These are phyloP conservation scores for Cytidiella melzeri DNA, from an alignment of 768 basidiomycete genomes.

Conservation along the genomic window DNA sequence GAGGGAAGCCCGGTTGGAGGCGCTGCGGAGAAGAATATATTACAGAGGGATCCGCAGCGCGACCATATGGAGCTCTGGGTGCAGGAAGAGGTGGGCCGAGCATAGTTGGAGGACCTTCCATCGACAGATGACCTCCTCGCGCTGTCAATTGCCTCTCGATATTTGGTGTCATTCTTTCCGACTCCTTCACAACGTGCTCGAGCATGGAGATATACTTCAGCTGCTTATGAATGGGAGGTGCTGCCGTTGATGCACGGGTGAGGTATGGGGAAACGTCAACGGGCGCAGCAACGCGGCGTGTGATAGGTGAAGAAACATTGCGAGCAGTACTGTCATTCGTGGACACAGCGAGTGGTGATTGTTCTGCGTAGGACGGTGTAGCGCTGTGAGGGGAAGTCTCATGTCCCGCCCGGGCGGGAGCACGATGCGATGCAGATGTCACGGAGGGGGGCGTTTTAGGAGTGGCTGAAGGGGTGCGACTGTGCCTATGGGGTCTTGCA, in stretches of 20 bases:
- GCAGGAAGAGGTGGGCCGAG: conserved; percentile 3
- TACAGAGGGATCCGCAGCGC: conserved; percentile 21
- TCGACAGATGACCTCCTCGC: background rate
- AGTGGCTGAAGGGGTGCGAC: conserved; percentile 1
- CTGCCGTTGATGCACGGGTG: conserved; percentile 40
- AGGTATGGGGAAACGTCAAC: conserved; percentile 71
- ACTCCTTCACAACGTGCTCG: conserved; percentile 69
- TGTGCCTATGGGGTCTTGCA: background rate
- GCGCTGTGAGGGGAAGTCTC: background rate
- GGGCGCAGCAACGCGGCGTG: conserved; percentile 39
- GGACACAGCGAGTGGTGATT: conserved; percentile 3
- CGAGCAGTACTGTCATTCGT: background rate
- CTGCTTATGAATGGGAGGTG: conserved; percentile 54
- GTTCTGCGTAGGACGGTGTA: background rate
- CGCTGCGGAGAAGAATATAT: conserved; percentile 30
- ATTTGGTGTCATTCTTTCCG: conserved; percentile 48
- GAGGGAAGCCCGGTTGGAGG: conserved; percentile 6
- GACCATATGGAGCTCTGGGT: conserved; percentile 23
- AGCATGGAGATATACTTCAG: conserved; percentile 66
- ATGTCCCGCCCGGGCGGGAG: no score
- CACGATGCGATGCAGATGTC: no score
- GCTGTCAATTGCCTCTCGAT: conserved; percentile 17
- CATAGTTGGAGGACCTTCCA: background rate
- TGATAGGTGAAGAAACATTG: conserved; percentile 18
- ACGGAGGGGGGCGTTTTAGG: background rate